Evolutionary conservation across 2,329 filamentous ascomycete genomes (phyloP).

Genomic region (Cephalotrichum gorgonifer): DNA sequence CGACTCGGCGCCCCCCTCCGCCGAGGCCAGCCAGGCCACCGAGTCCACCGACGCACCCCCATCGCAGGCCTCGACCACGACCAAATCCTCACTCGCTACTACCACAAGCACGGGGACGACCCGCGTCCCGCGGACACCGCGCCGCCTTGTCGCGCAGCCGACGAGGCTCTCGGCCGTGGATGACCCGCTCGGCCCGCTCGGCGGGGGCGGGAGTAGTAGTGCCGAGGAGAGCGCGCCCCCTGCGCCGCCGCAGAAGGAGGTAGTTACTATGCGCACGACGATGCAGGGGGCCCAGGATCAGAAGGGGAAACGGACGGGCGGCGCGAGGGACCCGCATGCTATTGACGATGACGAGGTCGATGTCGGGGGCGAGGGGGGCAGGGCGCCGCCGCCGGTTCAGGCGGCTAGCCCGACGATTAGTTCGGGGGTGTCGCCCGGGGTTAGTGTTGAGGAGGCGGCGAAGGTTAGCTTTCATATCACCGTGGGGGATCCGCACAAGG

Average conservation of each 20-base stretch:
- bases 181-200: slow-evolving; percentile 69
- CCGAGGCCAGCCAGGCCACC: slow-evolving; percentile 14
- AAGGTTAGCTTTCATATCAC: slow-evolving; percentile 85
- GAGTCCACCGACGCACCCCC: slow-evolving; percentile 14
- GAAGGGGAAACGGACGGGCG: slow-evolving; percentile 28
- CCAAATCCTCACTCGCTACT: slow-evolving; percentile 19
- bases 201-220: slow-evolving; percentile 40
- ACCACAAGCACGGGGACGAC: slow-evolving; percentile 13
- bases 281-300: slow-evolving; percentile 36
- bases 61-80: slow-evolving; percentile 16
- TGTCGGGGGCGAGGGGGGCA: slow-evolving; percentile 34
- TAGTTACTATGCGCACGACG: slow-evolving; percentile 48
- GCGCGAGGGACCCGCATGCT: slow-evolving; percentile 48
- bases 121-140: slow-evolving; percentile 30
- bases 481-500: slow-evolving; percentile 95
- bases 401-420: slow-evolving; percentile 42
- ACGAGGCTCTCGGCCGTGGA: slow-evolving; percentile 70
- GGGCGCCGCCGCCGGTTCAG: slow-evolving; percentile 57
- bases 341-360: slow-evolving; percentile 63
- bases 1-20: slow-evolving; percentile 27
- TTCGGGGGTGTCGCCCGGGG: slow-evolving; percentile 58
- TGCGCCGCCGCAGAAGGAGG: slow-evolving; percentile 53
- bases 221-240: slow-evolving; percentile 32
- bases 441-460: slow-evolving; percentile 85
- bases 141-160: slow-evolving; percentile 61